phyloP scores from a whole-genome alignment of 345 rosid species.

The Trapa incisa region DNA sequence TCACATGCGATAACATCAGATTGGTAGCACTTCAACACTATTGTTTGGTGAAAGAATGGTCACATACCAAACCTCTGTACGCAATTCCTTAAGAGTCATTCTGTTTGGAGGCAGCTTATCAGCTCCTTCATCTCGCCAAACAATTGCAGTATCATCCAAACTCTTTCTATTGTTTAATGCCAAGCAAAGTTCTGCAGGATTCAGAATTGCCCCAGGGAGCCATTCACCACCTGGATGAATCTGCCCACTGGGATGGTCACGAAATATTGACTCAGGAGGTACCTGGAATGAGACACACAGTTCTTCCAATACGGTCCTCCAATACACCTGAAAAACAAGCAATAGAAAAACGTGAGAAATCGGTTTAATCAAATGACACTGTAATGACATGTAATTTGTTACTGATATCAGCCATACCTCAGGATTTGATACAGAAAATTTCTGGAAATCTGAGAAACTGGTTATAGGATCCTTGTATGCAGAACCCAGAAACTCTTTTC shows the following conservation, averaged over 20 bases:
- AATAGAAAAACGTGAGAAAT: conserved; percentile 5
- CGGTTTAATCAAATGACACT: background rate
- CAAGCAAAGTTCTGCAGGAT: conserved; percentile 71
- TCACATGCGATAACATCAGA: background rate
- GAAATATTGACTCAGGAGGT: conserved; percentile 53
- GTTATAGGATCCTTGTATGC: conserved; percentile 56
- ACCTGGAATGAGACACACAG: conserved; percentile 40
- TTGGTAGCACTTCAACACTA: background rate
- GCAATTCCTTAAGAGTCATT: conserved; percentile 68
- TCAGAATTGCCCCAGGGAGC: conserved; percentile 82
- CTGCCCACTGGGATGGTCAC: conserved; percentile 24
- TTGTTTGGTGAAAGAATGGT: background rate
- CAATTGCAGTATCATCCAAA: conserved; percentile 45
- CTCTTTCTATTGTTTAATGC: conserved; percentile 31
- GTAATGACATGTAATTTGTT: background rate
- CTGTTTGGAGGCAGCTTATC: conserved; percentile 51
- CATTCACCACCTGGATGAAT: conserved; percentile 68
- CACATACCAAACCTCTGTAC: conserved; percentile 74
- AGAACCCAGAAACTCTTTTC: conserved; percentile 63
- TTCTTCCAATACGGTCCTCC: conserved; percentile 70
- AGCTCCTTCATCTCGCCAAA: conserved; percentile 81
- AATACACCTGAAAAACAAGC: conserved; percentile 46
- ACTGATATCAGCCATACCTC: conserved; percentile 36
- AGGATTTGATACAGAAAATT: conserved; percentile 74
- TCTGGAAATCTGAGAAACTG: conserved; percentile 75